phyloP scores from a whole-genome alignment of 2,329 filamentous ascomycete genomes.

The Pseudocercospora fijiensis region DNA sequence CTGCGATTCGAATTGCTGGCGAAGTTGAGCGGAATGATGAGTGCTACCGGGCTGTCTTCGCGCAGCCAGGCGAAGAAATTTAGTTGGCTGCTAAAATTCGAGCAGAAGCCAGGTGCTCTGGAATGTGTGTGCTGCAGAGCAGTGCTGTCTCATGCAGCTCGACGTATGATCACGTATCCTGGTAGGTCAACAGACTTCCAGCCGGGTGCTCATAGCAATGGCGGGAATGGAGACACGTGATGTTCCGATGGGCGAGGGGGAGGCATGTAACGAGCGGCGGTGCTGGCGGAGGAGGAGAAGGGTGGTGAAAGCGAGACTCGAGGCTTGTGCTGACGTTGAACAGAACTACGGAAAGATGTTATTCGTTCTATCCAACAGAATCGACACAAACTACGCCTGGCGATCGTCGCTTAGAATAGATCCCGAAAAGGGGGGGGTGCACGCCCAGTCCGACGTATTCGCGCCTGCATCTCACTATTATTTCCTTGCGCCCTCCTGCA shows the following conservation, averaged over 20 bases:
- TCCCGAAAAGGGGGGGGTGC: not conserved
- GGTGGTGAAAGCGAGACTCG: not conserved
- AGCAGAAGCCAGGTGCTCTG: constrained; percentile 5
- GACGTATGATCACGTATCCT: constrained; percentile 3
- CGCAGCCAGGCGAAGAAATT: constrained; percentile 7
- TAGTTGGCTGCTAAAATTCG: constrained; percentile 4
- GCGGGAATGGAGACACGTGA: not conserved
- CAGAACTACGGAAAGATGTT: not conserved
- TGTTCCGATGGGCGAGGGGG: not conserved
- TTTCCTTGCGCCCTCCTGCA: not conserved
- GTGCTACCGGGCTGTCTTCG: constrained; percentile 40
- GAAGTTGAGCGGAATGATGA: constrained; percentile 72
- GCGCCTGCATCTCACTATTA: not conserved
- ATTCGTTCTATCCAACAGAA: not conserved
- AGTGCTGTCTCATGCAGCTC: constrained; percentile 3
- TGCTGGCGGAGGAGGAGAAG: not conserved
- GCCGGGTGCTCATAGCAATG: constrained; percentile 1
- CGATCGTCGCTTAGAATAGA: not conserved
- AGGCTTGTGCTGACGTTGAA: constrained; percentile 1
- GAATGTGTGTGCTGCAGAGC: constrained; percentile 5
- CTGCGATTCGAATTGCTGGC: constrained; percentile 55
- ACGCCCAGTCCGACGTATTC: not conserved
- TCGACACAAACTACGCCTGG: not conserved
- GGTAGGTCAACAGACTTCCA: not conserved
- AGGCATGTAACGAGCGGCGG: not conserved